phyloP scores from a whole-genome alignment of 2,329 filamentous ascomycete species.

The Didymellaceae sp. region DNA sequence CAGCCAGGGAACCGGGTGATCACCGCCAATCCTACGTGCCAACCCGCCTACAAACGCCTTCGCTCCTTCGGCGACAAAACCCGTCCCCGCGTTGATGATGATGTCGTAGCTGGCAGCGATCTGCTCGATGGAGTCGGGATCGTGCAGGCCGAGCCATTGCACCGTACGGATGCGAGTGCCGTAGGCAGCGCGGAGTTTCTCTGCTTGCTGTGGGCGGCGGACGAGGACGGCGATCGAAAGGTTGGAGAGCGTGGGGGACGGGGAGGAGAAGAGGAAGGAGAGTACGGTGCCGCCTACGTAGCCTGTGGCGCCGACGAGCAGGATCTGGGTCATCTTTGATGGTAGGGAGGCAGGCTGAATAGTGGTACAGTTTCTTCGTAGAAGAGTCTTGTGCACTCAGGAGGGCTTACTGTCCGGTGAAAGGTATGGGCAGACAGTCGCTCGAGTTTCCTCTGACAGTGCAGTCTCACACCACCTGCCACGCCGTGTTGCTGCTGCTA shows the following conservation, averaged over 20 bases:
- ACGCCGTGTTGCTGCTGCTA: no score
- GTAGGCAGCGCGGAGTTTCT: slow-evolving; percentile 14
- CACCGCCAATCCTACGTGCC: slow-evolving; percentile 15
- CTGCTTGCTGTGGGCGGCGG: slow-evolving; percentile 15
- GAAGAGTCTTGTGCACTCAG: no score
- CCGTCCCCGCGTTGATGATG: slow-evolving; percentile 24
- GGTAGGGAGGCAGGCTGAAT: no score
- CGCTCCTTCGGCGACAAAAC: slow-evolving; percentile 20
- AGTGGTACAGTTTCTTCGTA: no score
- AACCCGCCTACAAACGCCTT: slow-evolving; percentile 26
- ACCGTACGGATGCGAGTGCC: slow-evolving; percentile 18
- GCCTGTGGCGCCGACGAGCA: slow-evolving; percentile 23
- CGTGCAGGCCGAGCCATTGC: slow-evolving; percentile 19
- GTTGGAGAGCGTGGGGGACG: slow-evolving; percentile 4
- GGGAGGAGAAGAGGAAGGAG: slow-evolving; percentile 17
- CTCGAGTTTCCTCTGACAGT: no score
- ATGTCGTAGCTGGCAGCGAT: slow-evolving; percentile 25
- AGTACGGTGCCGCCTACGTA: slow-evolving; percentile 28
- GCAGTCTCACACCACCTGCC: no score
- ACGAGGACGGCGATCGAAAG: slow-evolving; percentile 21
- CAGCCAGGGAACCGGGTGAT: slow-evolving; percentile 18
- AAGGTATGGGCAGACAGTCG: no score
- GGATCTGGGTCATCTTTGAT: slow-evolving; percentile 25
- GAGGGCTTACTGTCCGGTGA: no score
- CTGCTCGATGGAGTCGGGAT: slow-evolving; percentile 17